A percentile compares a stretch with the other conserved stretches of the same genome.
These are phyloP conservation scores for Aspergillus ustus DNA, from an alignment of 2,329 filamentous ascomycete genomes.

Conservation along the genomic window DNA sequence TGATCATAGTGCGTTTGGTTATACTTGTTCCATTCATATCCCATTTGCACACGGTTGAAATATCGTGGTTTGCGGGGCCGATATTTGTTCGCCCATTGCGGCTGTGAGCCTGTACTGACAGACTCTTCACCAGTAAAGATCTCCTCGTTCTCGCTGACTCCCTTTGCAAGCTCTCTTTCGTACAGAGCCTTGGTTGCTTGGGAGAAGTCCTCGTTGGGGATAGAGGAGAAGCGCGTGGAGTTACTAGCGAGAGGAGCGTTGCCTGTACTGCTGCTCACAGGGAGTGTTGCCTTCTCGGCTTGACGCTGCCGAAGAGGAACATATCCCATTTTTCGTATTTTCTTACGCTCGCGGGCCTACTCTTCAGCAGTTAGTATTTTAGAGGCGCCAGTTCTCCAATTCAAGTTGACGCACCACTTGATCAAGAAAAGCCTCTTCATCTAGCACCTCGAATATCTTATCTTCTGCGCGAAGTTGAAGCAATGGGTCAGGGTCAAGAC, in stretches of 20 bases:
- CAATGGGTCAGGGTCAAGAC: constrained; percentile 68
- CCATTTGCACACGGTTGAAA: constrained; percentile 98
- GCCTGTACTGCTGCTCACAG: constrained; percentile 40
- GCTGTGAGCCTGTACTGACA: constrained; percentile 66
- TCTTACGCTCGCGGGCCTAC: constrained; percentile 61
- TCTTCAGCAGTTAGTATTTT: constrained; percentile 19
- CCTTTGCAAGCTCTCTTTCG: constrained; percentile 88
- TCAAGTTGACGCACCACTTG: constrained; percentile 52
- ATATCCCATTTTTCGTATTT: constrained; percentile 67
- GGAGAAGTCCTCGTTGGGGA: constrained; percentile 78
- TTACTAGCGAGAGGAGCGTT: constrained; percentile 56
- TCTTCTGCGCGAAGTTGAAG: constrained; percentile 68
- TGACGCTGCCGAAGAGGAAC: constrained; percentile 62
- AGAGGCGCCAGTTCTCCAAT: neutral
- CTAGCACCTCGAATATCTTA: constrained; percentile 61
- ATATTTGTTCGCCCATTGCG: constrained; percentile 83
- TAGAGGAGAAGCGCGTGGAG: constrained; percentile 70
- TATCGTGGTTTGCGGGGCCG: constrained; percentile 90
- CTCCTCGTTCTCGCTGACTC: constrained; percentile 91
- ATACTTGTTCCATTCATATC: constrained; percentile 99
- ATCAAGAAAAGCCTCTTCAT: constrained; percentile 63
- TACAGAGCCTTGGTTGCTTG: constrained; percentile 87
- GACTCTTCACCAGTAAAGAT: constrained; percentile 91
- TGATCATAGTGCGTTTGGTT: constrained; percentile 99
- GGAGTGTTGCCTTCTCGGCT: constrained; percentile 38